Conservation (phyloP, 2,329 filamentous ascomycete species). For the Colletotrichum tamarilloi region DNA sequence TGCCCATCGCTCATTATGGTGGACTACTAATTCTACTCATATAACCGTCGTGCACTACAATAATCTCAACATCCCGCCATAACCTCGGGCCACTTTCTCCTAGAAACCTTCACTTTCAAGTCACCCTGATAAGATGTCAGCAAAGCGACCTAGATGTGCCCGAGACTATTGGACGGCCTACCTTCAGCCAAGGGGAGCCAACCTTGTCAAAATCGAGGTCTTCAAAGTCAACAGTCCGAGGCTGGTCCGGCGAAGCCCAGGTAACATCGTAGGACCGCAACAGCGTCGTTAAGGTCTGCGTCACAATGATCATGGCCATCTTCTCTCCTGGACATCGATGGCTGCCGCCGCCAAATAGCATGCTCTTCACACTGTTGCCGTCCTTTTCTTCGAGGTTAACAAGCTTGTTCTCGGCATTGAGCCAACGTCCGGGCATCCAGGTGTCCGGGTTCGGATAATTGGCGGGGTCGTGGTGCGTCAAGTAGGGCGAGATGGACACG, state of each 20-base stretch:
- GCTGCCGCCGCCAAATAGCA: conserved; percentile 17
- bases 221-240: conserved; percentile 16
- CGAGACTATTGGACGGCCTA: background rate
- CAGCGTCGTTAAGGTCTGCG: conserved; percentile 27
- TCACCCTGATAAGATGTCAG: conserved; percentile 2
- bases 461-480: conserved; percentile 33
- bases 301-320: conserved; percentile 30
- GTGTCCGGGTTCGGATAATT: conserved; percentile 28
- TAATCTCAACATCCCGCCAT: background rate
- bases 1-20: background rate
- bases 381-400: conserved; percentile 12
- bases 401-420: conserved; percentile 32
- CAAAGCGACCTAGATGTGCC: background rate
- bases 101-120: background rate
- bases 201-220: conserved; percentile 35
- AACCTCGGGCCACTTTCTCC: background rate
- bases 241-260: conserved; percentile 25
- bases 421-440: conserved; percentile 38
- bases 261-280: conserved; percentile 36
- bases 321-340: conserved; percentile 30
- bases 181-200: conserved; percentile 35
- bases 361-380: background rate
- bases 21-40: background rate
- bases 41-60: background rate
- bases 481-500: conserved; percentile 33